Evolutionary conservation across 805 yeast species (phyloP).

Genomic region (Saccharomyces cerevisiae): DNA sequence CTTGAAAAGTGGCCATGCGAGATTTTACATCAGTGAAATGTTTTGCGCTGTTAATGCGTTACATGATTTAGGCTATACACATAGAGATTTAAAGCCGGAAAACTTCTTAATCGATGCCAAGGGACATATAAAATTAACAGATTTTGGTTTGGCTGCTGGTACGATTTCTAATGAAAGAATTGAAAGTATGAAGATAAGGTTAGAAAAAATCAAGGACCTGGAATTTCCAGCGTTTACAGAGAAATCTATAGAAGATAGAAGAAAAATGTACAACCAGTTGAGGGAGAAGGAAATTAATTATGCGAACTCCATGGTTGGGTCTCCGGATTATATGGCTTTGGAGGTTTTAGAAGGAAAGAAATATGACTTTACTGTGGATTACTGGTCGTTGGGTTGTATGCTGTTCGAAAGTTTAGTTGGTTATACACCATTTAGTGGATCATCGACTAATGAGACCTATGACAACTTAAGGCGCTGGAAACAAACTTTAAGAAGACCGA

Average conservation of each 20-base stretch:
- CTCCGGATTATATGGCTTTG: slow-evolving; percentile 98
- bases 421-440: slow-evolving; percentile 94
- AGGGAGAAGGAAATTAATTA: slow-evolving; percentile 70
- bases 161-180: slow-evolving; percentile 86
- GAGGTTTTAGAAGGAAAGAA: slow-evolving; percentile 92
- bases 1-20: slow-evolving; percentile 86
- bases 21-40: slow-evolving; percentile 94
- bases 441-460: slow-evolving; percentile 89
- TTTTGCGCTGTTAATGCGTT: slow-evolving; percentile 88
- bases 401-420: slow-evolving; percentile 93
- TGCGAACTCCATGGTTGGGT: slow-evolving; percentile 94
- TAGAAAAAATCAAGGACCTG: slow-evolving; percentile 66
- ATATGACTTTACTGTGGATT: slow-evolving; percentile 93
- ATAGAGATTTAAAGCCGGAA: slow-evolving; percentile 93
- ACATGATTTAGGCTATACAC: slow-evolving; percentile 92
- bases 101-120: slow-evolving; percentile 66
- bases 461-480: slow-evolving; percentile 90
- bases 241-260: slow-evolving; percentile 78
- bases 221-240: slow-evolving; percentile 56
- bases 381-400: slow-evolving; percentile 98
- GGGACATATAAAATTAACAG: slow-evolving; percentile 78
- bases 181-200: slow-evolving; percentile 75
- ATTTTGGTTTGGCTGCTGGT: slow-evolving; percentile 96
- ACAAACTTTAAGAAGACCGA: slow-evolving; percentile 80
- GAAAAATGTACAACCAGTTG: slow-evolving; percentile 69